Percentiles rank a stretch among this genome's conserved stretches.
Evolutionary conservation across 371 early-diverging fungal species (phyloP).

Genomic region (Dinochytrium kinnereticum): DNA sequence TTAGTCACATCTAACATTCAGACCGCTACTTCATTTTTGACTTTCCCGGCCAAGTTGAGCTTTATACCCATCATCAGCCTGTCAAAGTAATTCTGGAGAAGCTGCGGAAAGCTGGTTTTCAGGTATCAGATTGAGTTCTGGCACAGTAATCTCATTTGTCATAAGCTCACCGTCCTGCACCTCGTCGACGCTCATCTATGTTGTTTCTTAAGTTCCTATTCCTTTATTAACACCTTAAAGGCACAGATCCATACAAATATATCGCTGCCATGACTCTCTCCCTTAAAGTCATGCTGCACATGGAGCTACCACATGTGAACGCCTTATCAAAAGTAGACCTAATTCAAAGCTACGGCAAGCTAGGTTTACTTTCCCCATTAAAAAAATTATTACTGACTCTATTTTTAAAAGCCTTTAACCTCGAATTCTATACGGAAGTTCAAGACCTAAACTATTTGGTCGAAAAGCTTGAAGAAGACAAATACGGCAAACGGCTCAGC

Average conservation of each 20-base stretch:
- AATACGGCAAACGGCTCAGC: conserved; percentile 69
- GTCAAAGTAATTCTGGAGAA: conserved; percentile 79
- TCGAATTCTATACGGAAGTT: conserved; percentile 94
- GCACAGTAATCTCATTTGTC: neutral
- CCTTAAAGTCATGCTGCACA: conserved; percentile 60
- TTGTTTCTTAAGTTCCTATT: conserved; percentile 8
- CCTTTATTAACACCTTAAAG: neutral
- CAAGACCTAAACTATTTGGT: conserved; percentile 85
- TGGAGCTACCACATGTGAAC: conserved; percentile 61
- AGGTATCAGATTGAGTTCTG: conserved; percentile 55
- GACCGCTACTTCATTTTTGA: conserved; percentile 96
- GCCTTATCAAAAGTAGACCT: conserved; percentile 65
- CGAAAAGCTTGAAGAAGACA: conserved; percentile 65
- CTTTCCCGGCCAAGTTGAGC: conserved; percentile 99
- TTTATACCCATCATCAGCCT: conserved; percentile 92
- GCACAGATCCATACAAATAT: conserved; percentile 55
- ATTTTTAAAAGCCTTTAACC: conserved; percentile 61
- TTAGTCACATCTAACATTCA: conserved; percentile 10
- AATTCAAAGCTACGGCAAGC: conserved; percentile 64
- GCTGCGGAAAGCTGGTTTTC: conserved; percentile 73
- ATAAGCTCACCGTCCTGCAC: conserved; percentile 52
- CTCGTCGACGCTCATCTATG: conserved; percentile 62
- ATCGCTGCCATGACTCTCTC: conserved; percentile 54
- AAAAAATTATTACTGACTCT: neutral
- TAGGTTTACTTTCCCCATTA: conserved; percentile 49